A percentile compares a stretch with the other conserved stretches of the same genome.
phyloP scores from a whole-genome alignment of 176 grass and related monocot genomes.

The Luzula sylvatica region DNA sequence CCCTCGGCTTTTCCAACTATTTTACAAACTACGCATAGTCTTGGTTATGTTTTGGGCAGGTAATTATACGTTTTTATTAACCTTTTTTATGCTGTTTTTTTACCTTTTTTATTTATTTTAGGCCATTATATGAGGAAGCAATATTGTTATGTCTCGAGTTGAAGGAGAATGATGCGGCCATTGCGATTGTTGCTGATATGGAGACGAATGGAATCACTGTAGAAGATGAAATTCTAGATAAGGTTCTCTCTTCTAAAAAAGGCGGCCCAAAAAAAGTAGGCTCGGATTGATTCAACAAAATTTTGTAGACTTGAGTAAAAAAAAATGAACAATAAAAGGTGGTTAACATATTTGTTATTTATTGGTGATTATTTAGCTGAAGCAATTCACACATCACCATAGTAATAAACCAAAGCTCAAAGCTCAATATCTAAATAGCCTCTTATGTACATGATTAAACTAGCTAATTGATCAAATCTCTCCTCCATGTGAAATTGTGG shows the following conservation, averaged over 20 bases:
- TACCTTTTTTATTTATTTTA: slow-evolving; percentile 26
- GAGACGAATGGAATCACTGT: slow-evolving; percentile 84
- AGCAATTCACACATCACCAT: too few species aligned
- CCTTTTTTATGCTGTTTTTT: slow-evolving; percentile 10
- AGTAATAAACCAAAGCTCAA: too few species aligned
- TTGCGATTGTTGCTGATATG: slow-evolving; percentile 80
- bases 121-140: slow-evolving; percentile 74
- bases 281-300: too few species aligned
- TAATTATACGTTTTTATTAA: slow-evolving; percentile 18
- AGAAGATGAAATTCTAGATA: slow-evolving; percentile 70
- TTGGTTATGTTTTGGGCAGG: slow-evolving; percentile 91
- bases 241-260: slow-evolving; percentile 62
- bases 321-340: too few species aligned
- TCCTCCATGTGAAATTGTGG: too few species aligned
- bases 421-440: too few species aligned
- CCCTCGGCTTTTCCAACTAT: slow-evolving; percentile 73
- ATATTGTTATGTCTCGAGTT: slow-evolving; percentile 73
- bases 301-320: too few species aligned
- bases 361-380: too few species aligned
- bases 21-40: slow-evolving; percentile 66
- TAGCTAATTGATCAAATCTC: too few species aligned
- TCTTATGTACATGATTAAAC: too few species aligned
- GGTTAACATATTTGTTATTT: too few species aligned
- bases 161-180: slow-evolving; percentile 70
- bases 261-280: too few species aligned